Base-by-base conservation (phyloP, 192 early-diverging fungal genomes). In the Entomortierella lignicola region DNA sequence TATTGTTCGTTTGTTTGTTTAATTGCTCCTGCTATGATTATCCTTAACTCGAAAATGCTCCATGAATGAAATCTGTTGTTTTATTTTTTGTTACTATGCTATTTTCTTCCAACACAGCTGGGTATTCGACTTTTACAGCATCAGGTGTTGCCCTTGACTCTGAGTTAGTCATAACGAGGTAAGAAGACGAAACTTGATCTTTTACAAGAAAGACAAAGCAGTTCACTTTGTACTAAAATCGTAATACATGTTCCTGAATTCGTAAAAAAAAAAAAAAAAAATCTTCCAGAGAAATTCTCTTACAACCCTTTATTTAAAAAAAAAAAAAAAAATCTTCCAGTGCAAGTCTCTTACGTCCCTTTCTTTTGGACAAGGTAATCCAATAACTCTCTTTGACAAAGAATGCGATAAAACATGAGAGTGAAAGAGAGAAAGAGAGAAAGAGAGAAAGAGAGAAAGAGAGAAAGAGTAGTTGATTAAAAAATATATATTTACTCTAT, bases 11-110 rank as follows among this genome's bases (percentile, higher is more conserved):
- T 51, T 51, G 4, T 8, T 52, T 30, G 17, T 56, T 31, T 56
- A 10, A 20, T 56, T 56, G 3, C 27, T 56, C 8, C 37, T 59
- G 31, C 26, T 50, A 42, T 72, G 30, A 41, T 42, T 66, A 54
- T 59, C 72, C 72, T 74, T 74, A 74, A 74, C 72, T 74, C 63
- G 63, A 41, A n/a, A n/a, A n/a, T n/a, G n/a, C n/a, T n/a, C n/a
- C n/a, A n/a, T n/a, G n/a, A n/a, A n/a, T n/a, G n/a, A n/a, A n/a
- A n/a, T n/a, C n/a, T n/a, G n/a, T n/a, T n/a, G n/a, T 39, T 71
- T 8, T 56, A 6, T 61, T 34, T 32, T 72, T 47, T 20, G 10
- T 51, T 27, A 37, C 50, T 42, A 31, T 52, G 37, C 21, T 34
- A 50, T 62, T 73, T 66, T 15, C 27, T 53, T 43, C 23, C 47